A percentile compares a stretch with the other conserved stretches of the same genome.
Evolutionary conservation across 257 asterid genomes (phyloP).

Genomic region (Solanum pimpinellifolium): DNA sequence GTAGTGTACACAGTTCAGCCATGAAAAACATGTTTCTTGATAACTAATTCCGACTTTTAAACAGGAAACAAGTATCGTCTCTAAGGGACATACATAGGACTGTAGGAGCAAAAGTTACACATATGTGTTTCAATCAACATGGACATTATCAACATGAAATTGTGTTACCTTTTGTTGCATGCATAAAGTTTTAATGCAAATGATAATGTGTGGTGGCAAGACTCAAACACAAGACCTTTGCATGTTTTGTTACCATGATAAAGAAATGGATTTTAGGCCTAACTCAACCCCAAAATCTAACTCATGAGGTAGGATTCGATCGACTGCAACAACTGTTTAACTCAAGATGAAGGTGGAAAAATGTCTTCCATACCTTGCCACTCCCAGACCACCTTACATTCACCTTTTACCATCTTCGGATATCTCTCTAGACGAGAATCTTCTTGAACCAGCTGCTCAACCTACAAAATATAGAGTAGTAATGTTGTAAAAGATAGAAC

Average conservation of each 20-base stretch:
- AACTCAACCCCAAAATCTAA: not conserved
- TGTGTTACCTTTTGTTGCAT: not conserved
- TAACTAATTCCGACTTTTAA: not conserved
- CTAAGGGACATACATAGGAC: not conserved
- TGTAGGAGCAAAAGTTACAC: not conserved
- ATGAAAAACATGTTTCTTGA: not conserved
- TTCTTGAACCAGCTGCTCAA: slow-evolving; percentile 77
- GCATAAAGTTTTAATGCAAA: not conserved
- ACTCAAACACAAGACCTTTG: not conserved
- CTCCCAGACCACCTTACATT: slow-evolving; percentile 91
- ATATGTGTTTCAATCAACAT: not conserved
- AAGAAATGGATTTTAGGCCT: not conserved
- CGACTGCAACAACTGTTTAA: not conserved
- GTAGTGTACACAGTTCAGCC: not conserved
- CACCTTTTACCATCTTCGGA: slow-evolving; percentile 81
- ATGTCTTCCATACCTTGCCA: slow-evolving; percentile 69
- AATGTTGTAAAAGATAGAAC: not conserved
- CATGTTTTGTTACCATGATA: not conserved
- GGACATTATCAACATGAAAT: not conserved
- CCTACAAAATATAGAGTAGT: slow-evolving; percentile 22
- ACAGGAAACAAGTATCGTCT: not conserved
- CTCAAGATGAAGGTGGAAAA: not conserved
- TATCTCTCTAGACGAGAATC: slow-evolving; percentile 85
- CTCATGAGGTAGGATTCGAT: not conserved
- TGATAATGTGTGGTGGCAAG: not conserved